Evolutionary conservation across 208 protist genomes (phyloP).

Genomic region (Kentomonas sorsogonicus): DNA sequence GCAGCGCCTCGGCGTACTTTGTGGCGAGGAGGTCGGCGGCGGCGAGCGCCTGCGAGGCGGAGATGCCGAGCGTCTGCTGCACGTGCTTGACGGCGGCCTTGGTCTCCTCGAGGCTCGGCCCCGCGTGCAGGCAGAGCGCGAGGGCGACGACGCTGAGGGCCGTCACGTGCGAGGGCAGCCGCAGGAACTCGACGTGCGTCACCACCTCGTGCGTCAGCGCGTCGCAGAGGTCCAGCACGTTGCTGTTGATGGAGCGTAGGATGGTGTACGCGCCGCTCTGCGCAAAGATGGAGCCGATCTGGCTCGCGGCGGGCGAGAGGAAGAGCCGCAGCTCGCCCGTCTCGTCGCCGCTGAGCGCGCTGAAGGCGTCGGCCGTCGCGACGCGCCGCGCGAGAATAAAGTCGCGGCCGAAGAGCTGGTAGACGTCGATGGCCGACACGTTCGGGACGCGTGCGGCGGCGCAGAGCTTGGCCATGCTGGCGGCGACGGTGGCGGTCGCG

Average conservation of each 20-base stretch:
- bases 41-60: constrained; percentile 44
- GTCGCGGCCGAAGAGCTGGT: constrained; percentile 62
- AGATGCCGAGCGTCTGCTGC: constrained; percentile 56
- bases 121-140: constrained; percentile 51
- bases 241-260: constrained; percentile 58
- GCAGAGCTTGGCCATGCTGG: constrained; percentile 46
- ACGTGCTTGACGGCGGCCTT: constrained; percentile 45
- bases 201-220: constrained; percentile 66
- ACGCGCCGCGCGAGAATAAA: constrained; percentile 47
- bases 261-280: constrained; percentile 57
- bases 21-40: constrained; percentile 53
- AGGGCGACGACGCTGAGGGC: constrained; percentile 58
- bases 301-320: constrained; percentile 40
- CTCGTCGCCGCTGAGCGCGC: constrained; percentile 36
- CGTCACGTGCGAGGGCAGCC: constrained; percentile 50
- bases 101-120: constrained; percentile 29
- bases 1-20: constrained; percentile 51
- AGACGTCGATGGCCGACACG: constrained; percentile 43
- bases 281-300: constrained; percentile 59
- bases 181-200: constrained; percentile 78
- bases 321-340: constrained; percentile 42
- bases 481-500: constrained; percentile 23
- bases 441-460: constrained; percentile 30
- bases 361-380: constrained; percentile 23
- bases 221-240: constrained; percentile 67